phyloP scores from a whole-genome alignment of 2,329 filamentous ascomycete species.

The Fusarium sublunatum region DNA sequence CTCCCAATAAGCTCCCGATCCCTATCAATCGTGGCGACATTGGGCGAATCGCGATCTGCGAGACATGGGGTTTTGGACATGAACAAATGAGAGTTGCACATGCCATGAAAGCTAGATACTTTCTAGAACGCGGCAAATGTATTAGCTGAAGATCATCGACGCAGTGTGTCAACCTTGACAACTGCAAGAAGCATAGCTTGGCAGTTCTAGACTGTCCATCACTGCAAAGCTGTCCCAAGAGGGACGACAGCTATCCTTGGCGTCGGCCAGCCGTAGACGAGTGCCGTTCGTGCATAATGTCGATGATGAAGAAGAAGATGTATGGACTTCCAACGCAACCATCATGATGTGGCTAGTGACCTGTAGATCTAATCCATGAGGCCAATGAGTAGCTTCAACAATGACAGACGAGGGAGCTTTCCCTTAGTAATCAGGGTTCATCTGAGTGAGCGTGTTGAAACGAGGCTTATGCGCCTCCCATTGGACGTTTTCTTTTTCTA shows the following conservation, averaged over 20 bases:
- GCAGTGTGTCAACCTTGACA: background rate
- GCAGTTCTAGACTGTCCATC: background rate
- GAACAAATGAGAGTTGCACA: background rate
- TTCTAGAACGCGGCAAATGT: constrained; percentile 8
- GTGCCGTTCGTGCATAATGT: background rate
- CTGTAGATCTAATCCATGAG: background rate
- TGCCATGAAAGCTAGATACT: background rate
- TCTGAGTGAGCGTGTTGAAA: too few species aligned
- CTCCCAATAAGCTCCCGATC: constrained; percentile 4
- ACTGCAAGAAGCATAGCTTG: constrained; percentile 1
- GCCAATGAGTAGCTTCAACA: background rate
- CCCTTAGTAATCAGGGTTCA: too few species aligned
- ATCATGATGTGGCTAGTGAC: background rate
- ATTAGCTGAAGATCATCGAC: background rate
- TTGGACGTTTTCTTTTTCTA: too few species aligned
- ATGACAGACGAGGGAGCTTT: too few species aligned
- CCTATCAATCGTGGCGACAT: constrained; percentile 5
- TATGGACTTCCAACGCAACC: background rate
- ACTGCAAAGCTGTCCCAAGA: background rate
- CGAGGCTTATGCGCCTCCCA: too few species aligned
- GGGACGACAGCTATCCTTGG: background rate
- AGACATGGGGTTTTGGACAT: background rate
- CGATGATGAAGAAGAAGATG: background rate
- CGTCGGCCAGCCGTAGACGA: constrained; percentile 22
- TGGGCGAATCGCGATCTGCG: background rate